Evolutionary conservation across 305 asterid genomes (phyloP).

Genomic region (Solanum hybrid): DNA sequence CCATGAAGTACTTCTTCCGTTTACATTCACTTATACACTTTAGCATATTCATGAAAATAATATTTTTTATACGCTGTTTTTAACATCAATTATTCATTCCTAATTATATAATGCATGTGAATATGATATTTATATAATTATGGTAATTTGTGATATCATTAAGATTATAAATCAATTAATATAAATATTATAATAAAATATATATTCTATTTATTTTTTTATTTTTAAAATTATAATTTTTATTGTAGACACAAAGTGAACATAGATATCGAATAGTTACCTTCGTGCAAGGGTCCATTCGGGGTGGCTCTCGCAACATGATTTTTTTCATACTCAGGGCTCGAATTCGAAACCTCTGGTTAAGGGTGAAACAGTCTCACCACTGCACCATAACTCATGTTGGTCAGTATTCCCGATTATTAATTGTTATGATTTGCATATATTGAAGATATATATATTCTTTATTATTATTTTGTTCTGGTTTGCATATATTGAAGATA

Average conservation of each 20-base stretch:
- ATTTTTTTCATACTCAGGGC: neutral
- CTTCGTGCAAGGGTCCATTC: neutral
- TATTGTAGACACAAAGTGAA: neutral
- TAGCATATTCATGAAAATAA: neutral
- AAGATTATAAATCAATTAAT: neutral
- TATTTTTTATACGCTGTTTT: neutral
- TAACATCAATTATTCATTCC: neutral
- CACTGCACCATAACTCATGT: too few relatives aligned
- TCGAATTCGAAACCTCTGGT: rapidly evolving
- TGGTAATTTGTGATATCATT: neutral
- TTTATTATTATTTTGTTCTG: neutral
- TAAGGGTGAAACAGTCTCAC: too few relatives aligned
- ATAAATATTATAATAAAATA: neutral
- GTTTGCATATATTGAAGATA: neutral
- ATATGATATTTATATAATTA: neutral
- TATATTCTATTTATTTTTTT: too few relatives aligned
- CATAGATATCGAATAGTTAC: neutral
- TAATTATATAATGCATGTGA: neutral
- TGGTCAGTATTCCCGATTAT: neutral
- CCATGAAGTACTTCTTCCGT: too few relatives aligned
- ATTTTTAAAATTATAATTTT: too few relatives aligned
- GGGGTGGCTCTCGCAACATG: rapidly evolving
- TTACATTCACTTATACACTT: too few relatives aligned
- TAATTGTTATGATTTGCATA: neutral
- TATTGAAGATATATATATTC: neutral